Conservation (phyloP, 2,329 filamentous ascomycete species). For the Myriosclerotinia curreyana region DNA sequence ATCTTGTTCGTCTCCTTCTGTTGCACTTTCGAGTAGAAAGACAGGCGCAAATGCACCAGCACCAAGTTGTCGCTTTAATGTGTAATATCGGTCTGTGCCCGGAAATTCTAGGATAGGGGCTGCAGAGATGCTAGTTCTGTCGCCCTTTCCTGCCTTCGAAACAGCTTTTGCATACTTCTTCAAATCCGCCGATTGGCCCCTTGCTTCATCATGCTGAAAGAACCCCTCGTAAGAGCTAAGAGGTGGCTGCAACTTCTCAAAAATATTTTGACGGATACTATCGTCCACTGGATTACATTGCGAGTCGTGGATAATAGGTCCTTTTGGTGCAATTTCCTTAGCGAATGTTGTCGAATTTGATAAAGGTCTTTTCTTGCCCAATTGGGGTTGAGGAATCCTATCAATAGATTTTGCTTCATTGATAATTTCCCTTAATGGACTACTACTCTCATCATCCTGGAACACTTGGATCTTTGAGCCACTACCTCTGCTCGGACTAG, state of each 20-base stretch:
- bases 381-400: conserved; percentile 52
- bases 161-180: conserved; percentile 71
- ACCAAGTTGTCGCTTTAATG: conserved; percentile 79
- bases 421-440: conserved; percentile 67
- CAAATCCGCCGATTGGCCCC: conserved; percentile 70
- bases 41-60: conserved; percentile 94
- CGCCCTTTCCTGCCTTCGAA: conserved; percentile 43
- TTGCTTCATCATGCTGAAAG: conserved; percentile 65
- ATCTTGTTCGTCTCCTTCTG: conserved; percentile 50
- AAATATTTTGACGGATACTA: conserved; percentile 68
- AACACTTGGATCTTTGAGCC: conserved; percentile 29
- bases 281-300: conserved; percentile 90
- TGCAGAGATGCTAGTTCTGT: conserved; percentile 59
- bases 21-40: conserved; percentile 77
- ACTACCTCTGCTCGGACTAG: conserved; percentile 59
- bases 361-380: conserved; percentile 46
- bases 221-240: conserved; percentile 76
- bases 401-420: conserved; percentile 50
- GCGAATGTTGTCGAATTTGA: conserved; percentile 34
- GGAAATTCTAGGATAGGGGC: conserved; percentile 67
- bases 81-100: conserved; percentile 65
- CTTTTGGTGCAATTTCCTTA: conserved; percentile 52
- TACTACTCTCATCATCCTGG: conserved; percentile 51
- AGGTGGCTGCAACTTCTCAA: conserved; percentile 70
- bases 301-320: conserved; percentile 73